Base-by-base conservation (phyloP, 139 green algal genomes). In the Chlamydomonas sp. region DNA sequence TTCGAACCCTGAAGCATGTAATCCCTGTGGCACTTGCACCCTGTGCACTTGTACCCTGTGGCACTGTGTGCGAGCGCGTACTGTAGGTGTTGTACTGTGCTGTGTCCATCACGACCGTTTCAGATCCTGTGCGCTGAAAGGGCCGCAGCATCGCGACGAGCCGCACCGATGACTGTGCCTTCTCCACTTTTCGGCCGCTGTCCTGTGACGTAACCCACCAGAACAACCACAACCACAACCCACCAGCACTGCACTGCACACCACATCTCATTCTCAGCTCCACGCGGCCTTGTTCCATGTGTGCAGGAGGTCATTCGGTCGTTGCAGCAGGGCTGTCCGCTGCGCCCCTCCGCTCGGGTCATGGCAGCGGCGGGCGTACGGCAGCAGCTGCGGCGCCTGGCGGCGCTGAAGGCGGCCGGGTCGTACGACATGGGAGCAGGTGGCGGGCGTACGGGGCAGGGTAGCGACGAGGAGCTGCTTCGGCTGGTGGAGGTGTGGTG, bases 291-390 rank as follows among this genome's bases (percentile, higher is more conserved):
- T 9, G 7, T 64, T 63, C 57, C 57, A 5, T 63, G 57, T 58
- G 1, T 15, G 20, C 82, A 86, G 82, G 82, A 86, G 82, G 31
- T 86, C 20, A 86, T 86, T 16, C 6, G n/a, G 0, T 71, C 82
- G 60, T 15, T 60, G 69, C 82, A 86, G 71, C 12, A 18, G 2
- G 82, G 82, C 61, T 20, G 10, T 0, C 0, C 75, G 58, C 61
- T 86, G 60, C 15, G 82, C 12, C 82, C 71, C 71, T 73, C 60
- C 1, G 4, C 15, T 0, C n/a, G 71, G 8, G 71, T 79, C n/a
- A 8, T 79, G 71, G 12, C 58, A 4, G 63, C 57, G 0, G 57
- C 5, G 58, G 12, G 15, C 2, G 82, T 73, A 5, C 17, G 3
- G 20, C 57, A 18, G 10, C 62, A 72, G 59, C 0, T 63, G 60